Evolutionary conservation across 108 stramenopile genomes (phyloP), one percentile per base, ranked within the genome.

Genomic region (Cyclotella cryptica): DNA sequence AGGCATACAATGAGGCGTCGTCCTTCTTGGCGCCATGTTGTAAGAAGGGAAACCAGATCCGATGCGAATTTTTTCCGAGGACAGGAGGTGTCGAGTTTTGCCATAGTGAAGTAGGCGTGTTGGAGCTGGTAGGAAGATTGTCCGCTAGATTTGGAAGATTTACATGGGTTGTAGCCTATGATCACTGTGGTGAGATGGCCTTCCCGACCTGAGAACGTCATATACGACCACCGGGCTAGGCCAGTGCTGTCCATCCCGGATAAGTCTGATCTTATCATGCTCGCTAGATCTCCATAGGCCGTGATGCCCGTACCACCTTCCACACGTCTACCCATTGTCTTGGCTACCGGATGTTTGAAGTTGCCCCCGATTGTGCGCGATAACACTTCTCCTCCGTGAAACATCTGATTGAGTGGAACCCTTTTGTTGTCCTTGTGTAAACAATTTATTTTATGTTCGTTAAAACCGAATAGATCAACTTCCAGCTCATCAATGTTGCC

Each of bases 401-500:
- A 65, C 1, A 74, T 21, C 17, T 74, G 62, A 0, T 47, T 10
- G 4, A 74, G 39, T 0, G 63, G 63, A n/a, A n/a, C n/a, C 40
- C 65, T 65, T 8, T 21, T 29, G 24, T 77, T 77, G 15, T 74
- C 44, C 3, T 52, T 55, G 39, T 74, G 73, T 0, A 10, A 2
- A 9, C 64, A 43, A 51, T 74, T 74, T 28, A 39, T 18, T 10
- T 42, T 40, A 22, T n/a, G n/a, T n/a, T n/a, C n/a, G n/a, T n/a
- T n/a, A n/a, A n/a, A n/a, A n/a, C n/a, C n/a, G n/a, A n/a, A 44
- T 21, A 62, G 26, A 35, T 63, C 76, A 0, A 39, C 76, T 26
- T 71, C 69, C 17, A 77, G 12, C 18, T 71, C 76, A 39, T 71
- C 69, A 8, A 59, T 29, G 30, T 70, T 53, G 17, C 49, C 30